A percentile compares a stretch with the other conserved stretches of the same genome.
phyloP scores from a whole-genome alignment of 2,329 filamentous ascomycete genomes.

The Microsporum ferrugineum region DNA sequence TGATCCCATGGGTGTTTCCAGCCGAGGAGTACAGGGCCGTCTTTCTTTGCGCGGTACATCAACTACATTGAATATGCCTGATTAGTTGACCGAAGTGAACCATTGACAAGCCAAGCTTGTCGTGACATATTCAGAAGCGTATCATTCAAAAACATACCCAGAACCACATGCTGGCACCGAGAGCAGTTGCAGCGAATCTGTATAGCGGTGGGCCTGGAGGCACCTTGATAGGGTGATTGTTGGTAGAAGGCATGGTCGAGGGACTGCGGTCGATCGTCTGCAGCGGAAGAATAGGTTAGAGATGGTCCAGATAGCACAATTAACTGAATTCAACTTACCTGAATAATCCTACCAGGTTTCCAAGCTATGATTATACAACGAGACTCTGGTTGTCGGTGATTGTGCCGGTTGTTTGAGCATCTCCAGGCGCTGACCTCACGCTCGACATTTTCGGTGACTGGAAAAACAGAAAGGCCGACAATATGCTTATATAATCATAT shows the following conservation, averaged over 20 bases:
- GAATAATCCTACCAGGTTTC: background rate
- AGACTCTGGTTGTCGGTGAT: background rate
- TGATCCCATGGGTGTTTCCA: constrained; percentile 97
- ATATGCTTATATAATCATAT: too few relatives aligned
- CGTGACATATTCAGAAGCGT: background rate
- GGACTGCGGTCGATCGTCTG: background rate
- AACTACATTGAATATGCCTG: constrained; percentile 45
- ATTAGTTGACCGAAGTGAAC: background rate
- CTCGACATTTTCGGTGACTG: background rate
- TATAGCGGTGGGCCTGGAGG: constrained; percentile 59
- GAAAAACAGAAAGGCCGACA: background rate
- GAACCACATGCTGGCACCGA: constrained; percentile 98
- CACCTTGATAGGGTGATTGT: constrained; percentile 39
- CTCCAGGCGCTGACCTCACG: too few relatives aligned
- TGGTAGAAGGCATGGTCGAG: constrained; percentile 19
- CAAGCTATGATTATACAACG: background rate
- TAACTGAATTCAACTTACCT: background rate
- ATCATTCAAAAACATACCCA: constrained; percentile 55
- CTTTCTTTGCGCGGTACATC: constrained; percentile 94
- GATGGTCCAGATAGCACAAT: background rate
- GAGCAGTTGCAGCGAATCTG: constrained; percentile 70
- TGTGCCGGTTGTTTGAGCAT: too few relatives aligned
- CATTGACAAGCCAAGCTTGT: background rate
- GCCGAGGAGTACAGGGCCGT: constrained; percentile 79
- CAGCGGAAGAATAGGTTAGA: background rate